Evolutionary conservation across 2,329 filamentous ascomycete species (phyloP).

Genomic region (Colletotrichum tabaci): DNA sequence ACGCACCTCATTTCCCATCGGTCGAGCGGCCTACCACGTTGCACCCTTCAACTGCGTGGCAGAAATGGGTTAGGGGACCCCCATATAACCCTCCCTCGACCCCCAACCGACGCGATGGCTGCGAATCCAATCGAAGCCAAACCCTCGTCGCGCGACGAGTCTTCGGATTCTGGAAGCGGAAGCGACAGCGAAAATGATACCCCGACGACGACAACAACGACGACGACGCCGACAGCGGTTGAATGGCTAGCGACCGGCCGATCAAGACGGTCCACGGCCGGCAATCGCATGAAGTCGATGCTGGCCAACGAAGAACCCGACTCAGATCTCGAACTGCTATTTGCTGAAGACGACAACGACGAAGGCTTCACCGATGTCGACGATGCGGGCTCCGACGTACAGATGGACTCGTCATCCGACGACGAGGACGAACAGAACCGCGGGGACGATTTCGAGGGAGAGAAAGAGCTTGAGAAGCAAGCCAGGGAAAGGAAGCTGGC

Average conservation of each 20-base stretch:
- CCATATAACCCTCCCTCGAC: neutral
- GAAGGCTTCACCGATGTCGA: conserved; percentile 79
- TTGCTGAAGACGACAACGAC: conserved; percentile 80
- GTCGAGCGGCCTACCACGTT: conserved; percentile 4
- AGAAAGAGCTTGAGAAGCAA: conserved; percentile 86
- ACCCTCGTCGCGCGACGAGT: conserved; percentile 38
- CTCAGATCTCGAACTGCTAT: conserved; percentile 80
- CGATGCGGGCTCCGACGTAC: conserved; percentile 79
- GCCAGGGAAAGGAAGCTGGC: conserved; percentile 77
- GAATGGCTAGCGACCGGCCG: conserved; percentile 83
- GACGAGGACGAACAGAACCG: conserved; percentile 83
- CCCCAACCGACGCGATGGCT: conserved; percentile 38
- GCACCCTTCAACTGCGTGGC: conserved; percentile 4
- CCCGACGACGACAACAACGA: conserved; percentile 46
- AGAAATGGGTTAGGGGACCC: conserved; percentile 31
- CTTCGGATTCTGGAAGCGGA: conserved; percentile 44
- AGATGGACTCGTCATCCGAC: conserved; percentile 88
- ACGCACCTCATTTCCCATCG: conserved; percentile 7
- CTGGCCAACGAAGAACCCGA: conserved; percentile 81
- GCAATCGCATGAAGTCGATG: conserved; percentile 85
- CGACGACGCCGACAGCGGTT: conserved; percentile 53
- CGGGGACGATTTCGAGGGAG: conserved; percentile 83
- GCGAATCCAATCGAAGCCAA: conserved; percentile 24
- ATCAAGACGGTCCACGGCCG: conserved; percentile 83
- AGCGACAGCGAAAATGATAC: conserved; percentile 55